Base-by-base conservation (phyloP, 768 basidiomycete genomes). In the Mycena albidolilacea region DNA sequence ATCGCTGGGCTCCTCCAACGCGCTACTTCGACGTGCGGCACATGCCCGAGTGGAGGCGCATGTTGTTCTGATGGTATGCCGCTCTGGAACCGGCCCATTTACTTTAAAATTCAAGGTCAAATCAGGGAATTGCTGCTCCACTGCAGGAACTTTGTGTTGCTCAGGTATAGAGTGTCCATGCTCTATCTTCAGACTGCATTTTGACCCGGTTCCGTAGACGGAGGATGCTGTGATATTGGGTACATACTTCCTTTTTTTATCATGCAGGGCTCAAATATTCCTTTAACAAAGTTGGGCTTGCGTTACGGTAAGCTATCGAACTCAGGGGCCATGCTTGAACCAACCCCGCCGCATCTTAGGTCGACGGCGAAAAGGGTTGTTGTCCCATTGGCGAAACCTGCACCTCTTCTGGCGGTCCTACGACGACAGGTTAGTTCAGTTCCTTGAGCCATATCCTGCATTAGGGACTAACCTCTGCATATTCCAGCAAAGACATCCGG, bases 311-410 rank as follows among this genome's bases (percentile, higher is more conserved):
- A n/a, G 58, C 38, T 7, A 6, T 38, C 19, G 15, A 17, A 39
- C 30, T n/a, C 17, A 30, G 9, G 41, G 7, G 9, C 10, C 41
- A 30, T 58, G 14, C 14, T 38, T 21, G 0, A 21, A 43, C 41
- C 37, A 11, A 43, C 39, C 11, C n/a, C 39, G 15, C 43, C 17
- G 57, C 14, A 37, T 52, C 50, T 30, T 43, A 61, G 44, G 30
- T 61, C 14, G 39, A 54, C 19, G 72, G 72, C 21, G 30, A 52
- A 30, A 69, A 39, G 23, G 72, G 72, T 15, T 73, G 72, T 30
- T 73, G 72, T 58, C 72, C 72, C 30, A 62, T 44, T n/a, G 72
- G 72, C 46, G 14, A 64, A 43, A 30, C 38, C 2, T 70, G 72
- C 37, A 54, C 19, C 12, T 43, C 69, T 11, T 37, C 59, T 52